A percentile compares a stretch with the other conserved stretches of the same genome.
phyloP scores from a whole-genome alignment of 1,284 basidiomycete genomes.

The Phylloboletellus chloephorus region DNA sequence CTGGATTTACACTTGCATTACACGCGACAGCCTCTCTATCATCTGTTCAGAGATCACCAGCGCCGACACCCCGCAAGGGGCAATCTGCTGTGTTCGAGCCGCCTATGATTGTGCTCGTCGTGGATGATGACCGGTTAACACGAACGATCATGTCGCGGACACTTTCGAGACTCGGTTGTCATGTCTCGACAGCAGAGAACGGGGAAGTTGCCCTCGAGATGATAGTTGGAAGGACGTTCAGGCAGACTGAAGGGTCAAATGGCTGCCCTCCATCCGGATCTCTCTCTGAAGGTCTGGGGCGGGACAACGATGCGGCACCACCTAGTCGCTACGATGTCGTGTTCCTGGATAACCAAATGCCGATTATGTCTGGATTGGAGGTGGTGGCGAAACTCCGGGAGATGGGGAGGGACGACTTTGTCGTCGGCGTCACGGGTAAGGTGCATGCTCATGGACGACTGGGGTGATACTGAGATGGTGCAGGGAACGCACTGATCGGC shows the following conservation, averaged over 20 bases:
- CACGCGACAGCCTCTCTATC: conserved; percentile 2
- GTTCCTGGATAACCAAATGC: conserved; percentile 89
- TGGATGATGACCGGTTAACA: conserved; percentile 77
- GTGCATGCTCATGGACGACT: conserved; percentile 7
- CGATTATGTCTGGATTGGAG: conserved; percentile 73
- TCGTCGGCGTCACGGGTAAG: conserved; percentile 72
- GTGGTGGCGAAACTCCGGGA: conserved; percentile 62
- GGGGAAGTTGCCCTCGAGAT: conserved; percentile 76
- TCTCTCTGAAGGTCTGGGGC: not conserved
- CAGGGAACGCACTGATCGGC: conserved; percentile 59
- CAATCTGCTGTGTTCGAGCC: conserved; percentile 35
- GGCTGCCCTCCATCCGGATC: not conserved
- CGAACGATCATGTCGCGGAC: conserved; percentile 79
- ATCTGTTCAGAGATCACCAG: conserved; percentile 9
- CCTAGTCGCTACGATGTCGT: conserved; percentile 53
- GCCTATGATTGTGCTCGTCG: conserved; percentile 60
- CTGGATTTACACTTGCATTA: conserved; percentile 3
- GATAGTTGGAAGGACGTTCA: conserved; percentile 44
- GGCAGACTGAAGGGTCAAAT: not conserved
- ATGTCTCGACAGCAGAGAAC: conserved; percentile 81
- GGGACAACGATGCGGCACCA: conserved; percentile 1
- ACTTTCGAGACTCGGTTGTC: conserved; percentile 73
- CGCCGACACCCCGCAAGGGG: conserved; percentile 30
- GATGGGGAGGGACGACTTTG: conserved; percentile 64
- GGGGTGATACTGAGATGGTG: conserved; percentile 23